phyloP scores from a whole-genome alignment of 2,329 filamentous ascomycete species.

The Pseudocercospora musae region DNA sequence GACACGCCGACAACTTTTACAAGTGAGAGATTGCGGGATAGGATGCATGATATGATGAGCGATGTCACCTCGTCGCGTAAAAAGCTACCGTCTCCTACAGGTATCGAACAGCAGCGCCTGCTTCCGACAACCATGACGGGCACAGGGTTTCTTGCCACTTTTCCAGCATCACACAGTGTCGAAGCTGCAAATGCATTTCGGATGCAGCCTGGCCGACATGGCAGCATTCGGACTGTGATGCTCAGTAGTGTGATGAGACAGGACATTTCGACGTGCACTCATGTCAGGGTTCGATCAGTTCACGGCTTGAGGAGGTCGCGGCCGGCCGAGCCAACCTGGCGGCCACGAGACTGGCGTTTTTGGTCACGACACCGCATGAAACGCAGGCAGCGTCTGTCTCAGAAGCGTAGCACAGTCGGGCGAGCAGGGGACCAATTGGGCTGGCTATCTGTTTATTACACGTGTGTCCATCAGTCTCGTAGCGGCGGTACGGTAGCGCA shows the following conservation, averaged over 20 bases:
- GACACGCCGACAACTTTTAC: background rate
- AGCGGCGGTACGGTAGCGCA: too few relatives aligned
- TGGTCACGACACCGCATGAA: background rate
- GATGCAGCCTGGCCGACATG: background rate
- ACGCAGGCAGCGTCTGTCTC: background rate
- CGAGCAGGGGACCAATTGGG: background rate
- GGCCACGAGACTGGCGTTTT: constrained; percentile 1
- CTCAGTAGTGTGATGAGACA: too few relatives aligned
- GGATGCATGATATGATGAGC: background rate
- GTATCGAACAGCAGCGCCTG: background rate
- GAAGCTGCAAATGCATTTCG: background rate
- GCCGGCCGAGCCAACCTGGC: background rate
- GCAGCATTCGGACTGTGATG: background rate
- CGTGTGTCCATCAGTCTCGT: background rate
- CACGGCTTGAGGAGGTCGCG: background rate
- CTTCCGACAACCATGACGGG: background rate
- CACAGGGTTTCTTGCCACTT: background rate
- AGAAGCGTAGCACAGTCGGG: background rate
- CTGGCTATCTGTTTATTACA: background rate
- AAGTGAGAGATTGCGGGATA: background rate
- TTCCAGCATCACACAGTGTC: background rate
- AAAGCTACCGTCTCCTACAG: too few relatives aligned
- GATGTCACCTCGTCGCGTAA: background rate
- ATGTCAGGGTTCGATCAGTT: background rate
- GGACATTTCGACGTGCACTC: background rate